phyloP scores from a whole-genome alignment of 2,329 filamentous ascomycete species.

The Cladophialophora immunda region DNA sequence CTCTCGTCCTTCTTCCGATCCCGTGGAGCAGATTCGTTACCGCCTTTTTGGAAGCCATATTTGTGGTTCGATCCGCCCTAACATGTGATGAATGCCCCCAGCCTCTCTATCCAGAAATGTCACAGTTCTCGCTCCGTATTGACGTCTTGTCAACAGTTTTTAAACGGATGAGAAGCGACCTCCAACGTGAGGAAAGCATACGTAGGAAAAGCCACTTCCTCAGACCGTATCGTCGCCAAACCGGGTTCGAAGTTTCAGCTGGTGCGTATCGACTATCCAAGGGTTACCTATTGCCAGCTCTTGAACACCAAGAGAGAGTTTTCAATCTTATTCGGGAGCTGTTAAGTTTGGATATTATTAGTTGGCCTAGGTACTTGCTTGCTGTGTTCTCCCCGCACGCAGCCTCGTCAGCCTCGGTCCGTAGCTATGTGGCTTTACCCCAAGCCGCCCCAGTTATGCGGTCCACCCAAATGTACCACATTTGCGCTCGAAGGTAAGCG shows the following conservation, averaged over 20 bases:
- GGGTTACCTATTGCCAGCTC: too few species aligned
- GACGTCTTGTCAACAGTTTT: too few species aligned
- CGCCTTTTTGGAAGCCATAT: conserved; percentile 11
- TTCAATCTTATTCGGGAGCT: background rate
- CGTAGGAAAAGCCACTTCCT: too few species aligned
- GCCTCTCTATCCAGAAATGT: background rate
- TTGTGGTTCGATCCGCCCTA: background rate
- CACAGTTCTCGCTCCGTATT: background rate
- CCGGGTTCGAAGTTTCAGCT: too few species aligned
- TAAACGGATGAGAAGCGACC: too few species aligned
- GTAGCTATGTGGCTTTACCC: background rate
- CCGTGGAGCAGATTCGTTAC: background rate
- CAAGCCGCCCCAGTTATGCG: background rate
- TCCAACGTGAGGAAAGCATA: too few species aligned
- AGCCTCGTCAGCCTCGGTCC: conserved; percentile 26
- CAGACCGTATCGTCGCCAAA: too few species aligned
- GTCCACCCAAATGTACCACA: background rate
- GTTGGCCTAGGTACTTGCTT: background rate
- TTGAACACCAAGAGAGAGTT: too few species aligned
- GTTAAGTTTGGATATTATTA: background rate
- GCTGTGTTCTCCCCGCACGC: conserved; percentile 8
- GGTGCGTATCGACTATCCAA: too few species aligned
- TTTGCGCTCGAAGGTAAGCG: background rate
- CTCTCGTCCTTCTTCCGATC: background rate
- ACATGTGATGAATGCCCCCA: background rate